A percentile compares a stretch with the other conserved stretches of the same genome.
Conservation (phyloP, 805 yeast genomes). For the Clavispora asparagi region DNA sequence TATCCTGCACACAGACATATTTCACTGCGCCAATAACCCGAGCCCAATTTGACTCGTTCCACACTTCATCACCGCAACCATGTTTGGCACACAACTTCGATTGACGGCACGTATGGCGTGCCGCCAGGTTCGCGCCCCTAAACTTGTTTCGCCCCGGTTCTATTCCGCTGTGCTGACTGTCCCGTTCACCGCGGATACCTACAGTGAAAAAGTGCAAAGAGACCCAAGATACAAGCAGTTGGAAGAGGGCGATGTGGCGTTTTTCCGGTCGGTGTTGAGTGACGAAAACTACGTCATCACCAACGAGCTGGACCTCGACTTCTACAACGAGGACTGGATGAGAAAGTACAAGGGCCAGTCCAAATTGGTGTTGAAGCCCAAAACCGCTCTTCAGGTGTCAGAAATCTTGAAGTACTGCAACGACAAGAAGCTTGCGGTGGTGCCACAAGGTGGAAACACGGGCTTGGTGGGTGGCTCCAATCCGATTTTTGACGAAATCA, state of each 20-base stretch:
- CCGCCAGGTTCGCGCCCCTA: neutral
- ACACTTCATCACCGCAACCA: neutral
- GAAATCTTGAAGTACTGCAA: constrained; percentile 76
- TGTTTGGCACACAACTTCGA: neutral
- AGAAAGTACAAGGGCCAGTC: constrained; percentile 89
- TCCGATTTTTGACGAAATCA: constrained; percentile 88
- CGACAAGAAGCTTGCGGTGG: constrained; percentile 71
- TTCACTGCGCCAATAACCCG: neutral
- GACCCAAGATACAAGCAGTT: constrained; percentile 47
- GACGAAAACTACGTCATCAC: constrained; percentile 45
- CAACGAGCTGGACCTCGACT: constrained; percentile 58
- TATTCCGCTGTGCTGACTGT: constrained; percentile 29
- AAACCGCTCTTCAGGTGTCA: constrained; percentile 71
- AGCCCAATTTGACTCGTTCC: neutral
- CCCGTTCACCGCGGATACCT: constrained; percentile 65
- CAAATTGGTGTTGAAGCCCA: constrained; percentile 74
- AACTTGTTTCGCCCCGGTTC: neutral
- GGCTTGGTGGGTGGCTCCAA: constrained; percentile 93
- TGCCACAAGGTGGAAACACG: constrained; percentile 97
- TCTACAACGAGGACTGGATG: constrained; percentile 91
- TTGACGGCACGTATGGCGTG: neutral
- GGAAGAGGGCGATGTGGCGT: constrained; percentile 50
- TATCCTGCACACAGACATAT: neutral
- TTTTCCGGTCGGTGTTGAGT: constrained; percentile 57
- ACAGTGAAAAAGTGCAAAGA: constrained; percentile 52